Evolutionary conservation across 768 basidiomycete genomes (phyloP).

Genomic region (Amanita subjunquillea): DNA sequence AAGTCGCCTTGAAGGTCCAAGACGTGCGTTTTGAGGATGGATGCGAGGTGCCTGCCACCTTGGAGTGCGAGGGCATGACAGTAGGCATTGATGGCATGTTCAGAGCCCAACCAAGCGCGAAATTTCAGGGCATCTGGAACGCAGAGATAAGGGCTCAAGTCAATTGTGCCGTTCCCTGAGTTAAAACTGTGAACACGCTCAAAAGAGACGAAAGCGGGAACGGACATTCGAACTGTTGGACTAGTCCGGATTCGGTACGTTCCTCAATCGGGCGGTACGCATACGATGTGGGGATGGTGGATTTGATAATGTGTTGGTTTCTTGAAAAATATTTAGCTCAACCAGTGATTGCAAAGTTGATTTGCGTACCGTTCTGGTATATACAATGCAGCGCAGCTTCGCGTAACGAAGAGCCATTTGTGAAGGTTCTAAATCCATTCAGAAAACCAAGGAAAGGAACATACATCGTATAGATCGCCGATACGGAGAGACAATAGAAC

Average conservation of each 20-base stretch:
- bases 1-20: constrained; percentile 49
- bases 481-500: constrained; percentile 12
- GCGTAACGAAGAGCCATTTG: constrained; percentile 74
- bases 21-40: constrained; percentile 48
- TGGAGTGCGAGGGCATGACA: constrained; percentile 57
- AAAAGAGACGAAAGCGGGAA: constrained; percentile 14
- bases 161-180: constrained; percentile 57
- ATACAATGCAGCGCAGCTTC: constrained; percentile 62
- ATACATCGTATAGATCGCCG: not conserved
- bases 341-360: not conserved
- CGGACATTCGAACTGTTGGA: constrained; percentile 37
- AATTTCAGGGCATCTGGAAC: constrained; percentile 59
- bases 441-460: too few relatives aligned
- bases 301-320: constrained; percentile 52
- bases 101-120: constrained; percentile 66
- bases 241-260: constrained; percentile 25
- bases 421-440: constrained; percentile 46
- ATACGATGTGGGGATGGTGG: constrained; percentile 48
- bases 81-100: constrained; percentile 59
- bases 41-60: constrained; percentile 53
- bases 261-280: constrained; percentile 36
- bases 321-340: constrained; percentile 20
- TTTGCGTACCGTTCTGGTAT: constrained; percentile 44
- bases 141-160: constrained; percentile 42
- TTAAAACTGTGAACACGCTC: not conserved